Percentiles rank a stretch among this genome's conserved stretches.
phyloP scores from a whole-genome alignment of 345 rosid species.

The Gossypium ekmanianum region DNA sequence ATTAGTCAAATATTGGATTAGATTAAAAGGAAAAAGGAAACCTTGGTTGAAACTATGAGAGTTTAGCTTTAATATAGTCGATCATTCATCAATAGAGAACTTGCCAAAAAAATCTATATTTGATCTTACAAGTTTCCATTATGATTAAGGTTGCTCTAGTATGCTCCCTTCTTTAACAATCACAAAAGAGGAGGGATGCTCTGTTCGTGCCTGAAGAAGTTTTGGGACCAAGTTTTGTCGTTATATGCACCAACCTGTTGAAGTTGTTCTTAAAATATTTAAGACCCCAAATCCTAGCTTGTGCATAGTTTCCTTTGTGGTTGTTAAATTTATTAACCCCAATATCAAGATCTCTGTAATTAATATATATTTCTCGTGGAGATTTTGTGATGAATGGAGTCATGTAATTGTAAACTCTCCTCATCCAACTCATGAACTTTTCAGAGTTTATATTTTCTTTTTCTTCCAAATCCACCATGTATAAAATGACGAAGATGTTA shows the following conservation, averaged over 20 bases:
- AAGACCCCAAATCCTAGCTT: slow-evolving; percentile 49
- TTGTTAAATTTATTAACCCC: slow-evolving; percentile 21
- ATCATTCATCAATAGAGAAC: too few relatives aligned
- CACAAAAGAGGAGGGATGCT: slow-evolving; percentile 36
- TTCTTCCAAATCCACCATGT: slow-evolving; percentile 43
- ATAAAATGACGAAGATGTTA: slow-evolving; percentile 49
- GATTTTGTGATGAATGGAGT: slow-evolving; percentile 55
- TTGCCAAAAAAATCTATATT: background rate
- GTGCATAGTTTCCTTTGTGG: slow-evolving; percentile 24
- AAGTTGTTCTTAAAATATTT: slow-evolving; percentile 49
- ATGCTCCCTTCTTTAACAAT: background rate
- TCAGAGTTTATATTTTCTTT: slow-evolving; percentile 25
- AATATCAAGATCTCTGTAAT: slow-evolving; percentile 55
- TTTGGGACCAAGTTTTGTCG: slow-evolving; percentile 42
- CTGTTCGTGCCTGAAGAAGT: slow-evolving; percentile 52
- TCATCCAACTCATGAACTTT: slow-evolving; percentile 23
- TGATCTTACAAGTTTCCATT: background rate
- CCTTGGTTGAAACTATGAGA: too few relatives aligned
- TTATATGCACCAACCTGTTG: slow-evolving; percentile 45
- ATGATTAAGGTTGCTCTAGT: background rate
- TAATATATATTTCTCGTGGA: slow-evolving; percentile 55
- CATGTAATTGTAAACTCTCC: slow-evolving; percentile 22
- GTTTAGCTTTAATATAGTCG: too few relatives aligned
- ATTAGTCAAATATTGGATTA: too few relatives aligned
- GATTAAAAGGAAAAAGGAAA: too few relatives aligned